Conservation (phyloP, 768 basidiomycete species). For the Galerina marginata region DNA sequence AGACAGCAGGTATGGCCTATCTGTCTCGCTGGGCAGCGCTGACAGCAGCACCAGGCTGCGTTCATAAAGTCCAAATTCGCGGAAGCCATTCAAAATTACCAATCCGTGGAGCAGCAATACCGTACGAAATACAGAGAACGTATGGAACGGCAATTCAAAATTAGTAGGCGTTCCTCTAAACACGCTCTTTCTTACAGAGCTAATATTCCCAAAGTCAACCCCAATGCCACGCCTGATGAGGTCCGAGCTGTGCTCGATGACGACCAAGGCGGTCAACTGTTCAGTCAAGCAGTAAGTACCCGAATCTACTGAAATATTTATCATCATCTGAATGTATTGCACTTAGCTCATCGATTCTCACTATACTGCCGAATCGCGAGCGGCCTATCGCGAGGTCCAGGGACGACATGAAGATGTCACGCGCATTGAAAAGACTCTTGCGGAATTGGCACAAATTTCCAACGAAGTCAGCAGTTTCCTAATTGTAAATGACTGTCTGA, state of each 20-base stretch:
- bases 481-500: background rate
- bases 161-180: constrained; percentile 50
- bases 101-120: constrained; percentile 81
- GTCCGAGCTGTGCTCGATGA: constrained; percentile 84
- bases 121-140: constrained; percentile 80
- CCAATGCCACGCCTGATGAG: constrained; percentile 90
- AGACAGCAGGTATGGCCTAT: constrained; percentile 66
- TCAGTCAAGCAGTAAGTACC: constrained; percentile 80
- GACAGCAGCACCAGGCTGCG: constrained; percentile 48
- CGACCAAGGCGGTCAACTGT: constrained; percentile 82
- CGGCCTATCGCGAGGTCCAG: constrained; percentile 96
- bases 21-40: background rate
- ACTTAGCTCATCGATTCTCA: constrained; percentile 84
- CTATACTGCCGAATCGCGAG: constrained; percentile 80
- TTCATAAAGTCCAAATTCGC: constrained; percentile 79
- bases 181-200: background rate
- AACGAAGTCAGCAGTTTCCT: constrained; percentile 71
- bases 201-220: constrained; percentile 68
- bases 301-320: background rate
- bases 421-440: constrained; percentile 91
- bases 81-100: constrained; percentile 86
- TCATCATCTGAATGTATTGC: constrained; percentile 4
- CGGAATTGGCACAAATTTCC: constrained; percentile 93
- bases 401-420: constrained; percentile 95
- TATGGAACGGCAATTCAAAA: constrained; percentile 87